phyloP scores from a whole-genome alignment of 2,329 filamentous ascomycete genomes.

The Hymenoscyphus fraxineus region DNA sequence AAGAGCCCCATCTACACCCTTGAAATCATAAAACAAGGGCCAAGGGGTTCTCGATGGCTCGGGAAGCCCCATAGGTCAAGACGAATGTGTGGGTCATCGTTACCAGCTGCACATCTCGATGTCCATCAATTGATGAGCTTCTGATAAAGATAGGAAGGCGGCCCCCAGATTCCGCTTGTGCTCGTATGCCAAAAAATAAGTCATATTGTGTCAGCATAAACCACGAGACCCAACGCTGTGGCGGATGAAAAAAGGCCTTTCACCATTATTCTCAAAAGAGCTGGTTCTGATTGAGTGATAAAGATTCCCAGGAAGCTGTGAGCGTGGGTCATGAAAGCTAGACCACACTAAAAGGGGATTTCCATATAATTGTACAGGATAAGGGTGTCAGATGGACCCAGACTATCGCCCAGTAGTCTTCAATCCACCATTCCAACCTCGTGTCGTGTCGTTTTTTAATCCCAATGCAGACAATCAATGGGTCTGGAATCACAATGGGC shows the following conservation, averaged over 20 bases:
- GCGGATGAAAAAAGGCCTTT: not conserved
- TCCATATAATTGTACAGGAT: not conserved
- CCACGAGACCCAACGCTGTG: not conserved
- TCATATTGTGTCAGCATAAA: not conserved
- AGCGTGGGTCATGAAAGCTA: not conserved
- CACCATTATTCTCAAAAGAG: not conserved
- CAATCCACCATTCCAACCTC: not conserved
- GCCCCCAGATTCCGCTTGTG: conserved; percentile 5
- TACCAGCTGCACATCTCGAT: not conserved
- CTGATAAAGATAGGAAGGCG: conserved; percentile 13
- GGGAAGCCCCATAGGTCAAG: conserved; percentile 3
- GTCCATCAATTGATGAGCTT: not conserved
- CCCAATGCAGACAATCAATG: not conserved
- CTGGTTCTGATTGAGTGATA: not conserved
- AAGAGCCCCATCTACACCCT: not conserved
- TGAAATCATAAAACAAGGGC: not conserved
- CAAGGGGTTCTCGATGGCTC: conserved; percentile 5
- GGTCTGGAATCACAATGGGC: not conserved
- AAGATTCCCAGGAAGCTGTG: not conserved
- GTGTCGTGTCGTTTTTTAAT: not conserved
- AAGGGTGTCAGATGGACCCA: not conserved
- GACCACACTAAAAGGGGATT: not conserved
- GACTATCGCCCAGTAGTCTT: not conserved
- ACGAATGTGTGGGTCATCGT: not conserved
- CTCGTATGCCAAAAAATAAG: not conserved